Conservation (phyloP, 1,139 yeast genomes). For the Pneumocystis wakefieldiae region DNA sequence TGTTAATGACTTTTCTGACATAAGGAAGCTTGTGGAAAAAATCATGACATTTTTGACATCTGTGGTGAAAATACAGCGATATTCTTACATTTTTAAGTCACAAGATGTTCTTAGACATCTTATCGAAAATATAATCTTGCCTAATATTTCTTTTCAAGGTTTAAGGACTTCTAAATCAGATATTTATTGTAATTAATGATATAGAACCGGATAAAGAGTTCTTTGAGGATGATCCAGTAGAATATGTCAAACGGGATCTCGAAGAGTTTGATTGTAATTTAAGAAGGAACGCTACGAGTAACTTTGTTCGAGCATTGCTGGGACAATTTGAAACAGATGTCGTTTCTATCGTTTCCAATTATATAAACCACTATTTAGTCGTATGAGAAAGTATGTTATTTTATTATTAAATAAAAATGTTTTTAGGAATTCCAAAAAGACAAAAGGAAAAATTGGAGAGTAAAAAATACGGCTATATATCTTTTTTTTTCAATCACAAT, state of each 20-base stretch:
- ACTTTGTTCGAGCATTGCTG: constrained; percentile 73
- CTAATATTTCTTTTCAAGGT: constrained; percentile 55
- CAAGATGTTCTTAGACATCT: constrained; percentile 61
- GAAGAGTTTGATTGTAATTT: constrained; percentile 93
- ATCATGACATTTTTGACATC: constrained; percentile 71
- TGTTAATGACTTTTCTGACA: neutral
- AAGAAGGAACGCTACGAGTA: constrained; percentile 81
- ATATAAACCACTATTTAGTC: constrained; percentile 50
- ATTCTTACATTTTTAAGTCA: constrained; percentile 45
- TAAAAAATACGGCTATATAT: constrained; percentile 75
- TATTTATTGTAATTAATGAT: constrained; percentile 20
- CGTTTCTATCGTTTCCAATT: constrained; percentile 62
- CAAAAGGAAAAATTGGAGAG: constrained; percentile 47
- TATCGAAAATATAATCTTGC: constrained; percentile 69
- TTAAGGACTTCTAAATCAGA: neutral
- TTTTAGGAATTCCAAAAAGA: constrained; percentile 30
- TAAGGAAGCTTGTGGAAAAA: constrained; percentile 45
- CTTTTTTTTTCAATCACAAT: constrained; percentile 81
- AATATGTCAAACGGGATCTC: constrained; percentile 75
- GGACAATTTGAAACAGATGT: constrained; percentile 61
- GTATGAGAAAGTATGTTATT: neutral
- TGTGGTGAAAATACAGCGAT: constrained; percentile 55
- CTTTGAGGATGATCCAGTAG: constrained; percentile 94
- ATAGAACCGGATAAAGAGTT: constrained; percentile 68
- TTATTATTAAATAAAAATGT: neutral